Evolutionary conservation across 768 basidiomycete species (phyloP), one percentile per base, ranked within the genome.

Genomic region (Boletales sp.): DNA sequence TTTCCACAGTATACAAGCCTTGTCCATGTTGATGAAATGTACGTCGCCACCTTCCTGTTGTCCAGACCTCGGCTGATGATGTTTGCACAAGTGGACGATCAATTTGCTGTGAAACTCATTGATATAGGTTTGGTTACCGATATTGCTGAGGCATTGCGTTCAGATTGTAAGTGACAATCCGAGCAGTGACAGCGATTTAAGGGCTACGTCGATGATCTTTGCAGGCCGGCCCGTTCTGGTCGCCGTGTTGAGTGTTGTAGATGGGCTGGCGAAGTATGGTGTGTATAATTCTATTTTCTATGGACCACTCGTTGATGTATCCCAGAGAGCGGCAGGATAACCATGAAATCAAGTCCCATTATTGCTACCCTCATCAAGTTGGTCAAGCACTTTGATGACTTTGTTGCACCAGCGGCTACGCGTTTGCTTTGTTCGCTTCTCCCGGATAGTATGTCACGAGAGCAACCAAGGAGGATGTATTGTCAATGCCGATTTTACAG

Each of bases 331-430:
- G 56, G 51, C 11, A 57, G 57, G 41, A 38, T 2, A 6, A 12
- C 32, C 4, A 56, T 60, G 50, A 56, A 37, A 41, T 8, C 36
- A 1, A 49, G 50, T 0, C 41, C 44, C 1, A 55, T 46, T 1
- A 19, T 60, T 8, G 35, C 48, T 9, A 56, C 55, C 0, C 55
- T 67, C 35, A 42, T 64, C 42, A 63, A 44, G 32, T 40, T 67
- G 11, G 43, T 57, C 36, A 50, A 49, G 28, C 48, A 50, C n/a
- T 54, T 33, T 25, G 67, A 69, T 33, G 62, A 68, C 39, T 64
- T 62, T 32, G 65, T 67, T 8, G 54, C 65, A 17, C 64, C 64
- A 1, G 60, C 60, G 14, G 66, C 67, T 11, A 56, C 49, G 3
- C 62, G 56, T 15, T 58, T 61, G 2, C 50, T 66, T 19, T 62